phyloP scores from a whole-genome alignment of 495 filamentous ascomycete species.

The Mycothermus thermophilus region DNA sequence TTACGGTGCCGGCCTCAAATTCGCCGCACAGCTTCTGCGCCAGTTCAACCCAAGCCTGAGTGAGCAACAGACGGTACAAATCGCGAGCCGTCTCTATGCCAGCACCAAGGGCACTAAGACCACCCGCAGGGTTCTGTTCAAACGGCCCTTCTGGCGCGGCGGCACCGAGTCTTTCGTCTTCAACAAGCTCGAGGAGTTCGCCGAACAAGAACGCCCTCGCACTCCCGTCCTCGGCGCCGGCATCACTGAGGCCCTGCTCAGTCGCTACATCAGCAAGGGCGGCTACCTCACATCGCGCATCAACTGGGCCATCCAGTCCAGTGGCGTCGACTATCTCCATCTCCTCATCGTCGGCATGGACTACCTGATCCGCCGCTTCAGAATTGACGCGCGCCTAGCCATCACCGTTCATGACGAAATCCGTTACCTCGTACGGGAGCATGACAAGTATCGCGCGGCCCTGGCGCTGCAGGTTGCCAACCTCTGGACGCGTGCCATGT shows the following conservation, averaged over 20 bases:
- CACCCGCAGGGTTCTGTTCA: conserved; percentile 49
- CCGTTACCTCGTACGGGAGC: conserved; percentile 72
- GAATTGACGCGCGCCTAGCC: conserved; percentile 67
- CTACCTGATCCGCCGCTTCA: conserved; percentile 76
- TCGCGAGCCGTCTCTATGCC: conserved; percentile 68
- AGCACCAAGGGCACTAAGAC: conserved; percentile 79
- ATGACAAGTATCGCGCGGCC: conserved; percentile 76
- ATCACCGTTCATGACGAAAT: conserved; percentile 98
- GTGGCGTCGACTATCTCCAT: conserved; percentile 94
- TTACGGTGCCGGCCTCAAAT: conserved; percentile 89
- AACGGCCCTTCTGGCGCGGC: conserved; percentile 81
- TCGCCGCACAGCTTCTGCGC: conserved; percentile 74
- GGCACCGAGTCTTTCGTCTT: conserved; percentile 97
- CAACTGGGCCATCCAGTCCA: conserved; percentile 98
- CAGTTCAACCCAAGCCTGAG: conserved; percentile 82
- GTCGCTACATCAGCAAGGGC: conserved; percentile 72
- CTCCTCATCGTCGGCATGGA: conserved; percentile 91
- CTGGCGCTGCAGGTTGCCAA: conserved; percentile 92
- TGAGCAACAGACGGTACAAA: conserved; percentile 59
- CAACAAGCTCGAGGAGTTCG: conserved; percentile 94
- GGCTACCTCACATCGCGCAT: conserved; percentile 92
- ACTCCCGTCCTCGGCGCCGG: conserved; percentile 93
- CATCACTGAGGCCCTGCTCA: conserved; percentile 89
- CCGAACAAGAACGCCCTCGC: conserved; percentile 78
- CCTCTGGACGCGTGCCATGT: conserved; percentile 94